Percentiles rank a stretch among this genome's conserved stretches.
These are phyloP conservation scores for Xylariomycetidae sp. DNA, from an alignment of 2,329 filamentous ascomycete genomes.

Conservation along the genomic window DNA sequence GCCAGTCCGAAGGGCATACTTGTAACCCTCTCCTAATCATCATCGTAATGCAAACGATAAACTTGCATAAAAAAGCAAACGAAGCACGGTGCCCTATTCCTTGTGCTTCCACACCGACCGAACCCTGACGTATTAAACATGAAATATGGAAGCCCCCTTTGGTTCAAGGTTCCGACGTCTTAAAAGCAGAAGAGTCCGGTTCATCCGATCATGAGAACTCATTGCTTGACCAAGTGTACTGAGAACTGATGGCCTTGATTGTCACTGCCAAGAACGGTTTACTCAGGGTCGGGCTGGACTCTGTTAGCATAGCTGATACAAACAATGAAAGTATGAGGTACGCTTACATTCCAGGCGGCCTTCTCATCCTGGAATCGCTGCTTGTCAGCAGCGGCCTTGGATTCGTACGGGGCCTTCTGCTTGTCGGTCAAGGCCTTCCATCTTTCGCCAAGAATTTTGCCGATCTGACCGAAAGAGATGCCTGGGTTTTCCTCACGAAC, in stretches of 20 bases:
- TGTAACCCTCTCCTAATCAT: no score
- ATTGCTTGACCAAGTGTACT: no score
- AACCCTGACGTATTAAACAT: conserved; percentile 26
- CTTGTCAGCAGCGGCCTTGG: conserved; percentile 96
- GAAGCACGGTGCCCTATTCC: conserved; percentile 28
- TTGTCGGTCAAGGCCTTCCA: conserved; percentile 97
- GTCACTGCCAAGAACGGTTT: background rate
- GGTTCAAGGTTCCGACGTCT: conserved; percentile 16
- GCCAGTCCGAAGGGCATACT: no score
- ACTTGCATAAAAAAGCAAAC: conserved; percentile 23
- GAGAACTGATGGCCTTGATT: no score
- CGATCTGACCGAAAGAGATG: conserved; percentile 97
- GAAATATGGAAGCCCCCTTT: conserved; percentile 24
- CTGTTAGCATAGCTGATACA: conserved; percentile 12
- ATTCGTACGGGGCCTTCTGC: conserved; percentile 90
- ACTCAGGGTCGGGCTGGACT: conserved; percentile 4
- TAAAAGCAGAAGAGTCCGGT: conserved; percentile 13
- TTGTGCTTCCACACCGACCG: conserved; percentile 29
- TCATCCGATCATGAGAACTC: conserved; percentile 25
- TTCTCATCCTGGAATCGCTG: conserved; percentile 99
- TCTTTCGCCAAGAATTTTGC: conserved; percentile 95
- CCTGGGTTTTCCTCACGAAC: conserved; percentile 98
- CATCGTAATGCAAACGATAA: no score
- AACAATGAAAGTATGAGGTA: background rate
- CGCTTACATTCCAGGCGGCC: conserved; percentile 82